A percentile compares a stretch with the other conserved stretches of the same genome.
phyloP scores from a whole-genome alignment of 208 protist species.

The Leishmania gerbilli region DNA sequence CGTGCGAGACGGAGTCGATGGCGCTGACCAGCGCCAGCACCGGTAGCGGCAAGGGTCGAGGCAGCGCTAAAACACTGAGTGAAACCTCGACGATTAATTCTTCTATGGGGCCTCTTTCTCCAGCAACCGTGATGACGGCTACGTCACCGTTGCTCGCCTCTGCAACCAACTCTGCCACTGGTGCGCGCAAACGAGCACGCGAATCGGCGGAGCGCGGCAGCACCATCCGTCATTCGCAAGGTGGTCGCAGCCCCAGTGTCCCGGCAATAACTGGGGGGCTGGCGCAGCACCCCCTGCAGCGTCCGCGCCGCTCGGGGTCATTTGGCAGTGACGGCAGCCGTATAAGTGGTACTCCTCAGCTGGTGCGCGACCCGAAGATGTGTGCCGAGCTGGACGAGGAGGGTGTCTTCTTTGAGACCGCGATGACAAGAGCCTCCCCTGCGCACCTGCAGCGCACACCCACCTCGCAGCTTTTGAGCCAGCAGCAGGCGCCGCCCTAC shows the following conservation, averaged over 20 bases:
- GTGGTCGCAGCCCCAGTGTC: not conserved
- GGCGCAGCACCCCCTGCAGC: not conserved
- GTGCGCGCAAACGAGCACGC: conserved; percentile 8
- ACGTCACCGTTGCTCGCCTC: not conserved
- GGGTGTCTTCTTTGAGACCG: conserved; percentile 18
- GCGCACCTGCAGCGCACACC: conserved; percentile 21
- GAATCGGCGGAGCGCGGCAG: not conserved
- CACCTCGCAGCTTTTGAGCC: conserved; percentile 30
- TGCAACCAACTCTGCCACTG: not conserved
- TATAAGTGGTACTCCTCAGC: conserved; percentile 6
- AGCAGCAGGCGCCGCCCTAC: conserved; percentile 21
- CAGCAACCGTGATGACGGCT: not conserved
- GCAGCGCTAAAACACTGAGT: not conserved
- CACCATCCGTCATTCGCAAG: not conserved
- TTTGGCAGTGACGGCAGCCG: not conserved
- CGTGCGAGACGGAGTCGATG: conserved; percentile 18
- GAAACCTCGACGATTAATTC: not conserved
- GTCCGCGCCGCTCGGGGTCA: not conserved
- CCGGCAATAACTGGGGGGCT: not conserved
- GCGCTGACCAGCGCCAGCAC: conserved; percentile 15
- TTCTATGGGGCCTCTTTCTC: not conserved
- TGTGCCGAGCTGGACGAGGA: not conserved
- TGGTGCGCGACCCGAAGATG: not conserved
- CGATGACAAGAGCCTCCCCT: conserved; percentile 1
- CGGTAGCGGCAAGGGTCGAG: conserved; percentile 1